Evolutionary conservation across 148 eudicot genomes (phyloP).

Genomic region (Pharnaceum exiguum): DNA sequence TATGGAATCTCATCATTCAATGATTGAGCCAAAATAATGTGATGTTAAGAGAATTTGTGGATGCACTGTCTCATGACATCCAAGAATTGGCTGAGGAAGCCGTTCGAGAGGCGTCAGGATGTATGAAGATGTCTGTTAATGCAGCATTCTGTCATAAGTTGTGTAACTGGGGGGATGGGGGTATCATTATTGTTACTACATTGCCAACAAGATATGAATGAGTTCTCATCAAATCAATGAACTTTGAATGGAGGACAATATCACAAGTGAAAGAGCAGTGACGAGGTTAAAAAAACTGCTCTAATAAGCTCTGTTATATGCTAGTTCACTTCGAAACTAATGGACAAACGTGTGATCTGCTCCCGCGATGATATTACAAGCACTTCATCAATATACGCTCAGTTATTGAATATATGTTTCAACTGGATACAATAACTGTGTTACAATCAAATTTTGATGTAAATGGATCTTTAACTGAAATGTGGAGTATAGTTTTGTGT

Average conservation of each 20-base stretch:
- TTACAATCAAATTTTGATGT: background rate
- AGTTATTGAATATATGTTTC: background rate
- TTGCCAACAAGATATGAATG: no score
- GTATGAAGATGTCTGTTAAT: no score
- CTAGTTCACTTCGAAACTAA: background rate
- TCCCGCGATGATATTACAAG: background rate
- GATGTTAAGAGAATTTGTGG: no score
- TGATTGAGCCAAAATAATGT: background rate
- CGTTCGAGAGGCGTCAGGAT: no score
- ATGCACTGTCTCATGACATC: background rate
- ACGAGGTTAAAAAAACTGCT: background rate
- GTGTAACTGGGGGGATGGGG: no score
- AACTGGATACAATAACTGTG: background rate
- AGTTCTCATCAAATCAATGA: no score
- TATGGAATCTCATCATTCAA: slow-evolving; percentile 2
- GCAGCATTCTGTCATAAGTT: no score
- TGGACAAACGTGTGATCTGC: background rate
- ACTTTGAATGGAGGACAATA: no score
- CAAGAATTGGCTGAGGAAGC: background rate
- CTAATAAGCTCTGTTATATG: background rate
- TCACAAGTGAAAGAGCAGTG: background rate
- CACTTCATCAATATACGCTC: background rate
- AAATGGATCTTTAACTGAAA: slow-evolving; percentile 3
- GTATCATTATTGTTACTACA: no score
- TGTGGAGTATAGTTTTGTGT: slow-evolving; percentile 2